These are phyloP conservation scores for Starmerella vaccinii DNA, from an alignment of 805 yeast species.

Conservation along the genomic window DNA sequence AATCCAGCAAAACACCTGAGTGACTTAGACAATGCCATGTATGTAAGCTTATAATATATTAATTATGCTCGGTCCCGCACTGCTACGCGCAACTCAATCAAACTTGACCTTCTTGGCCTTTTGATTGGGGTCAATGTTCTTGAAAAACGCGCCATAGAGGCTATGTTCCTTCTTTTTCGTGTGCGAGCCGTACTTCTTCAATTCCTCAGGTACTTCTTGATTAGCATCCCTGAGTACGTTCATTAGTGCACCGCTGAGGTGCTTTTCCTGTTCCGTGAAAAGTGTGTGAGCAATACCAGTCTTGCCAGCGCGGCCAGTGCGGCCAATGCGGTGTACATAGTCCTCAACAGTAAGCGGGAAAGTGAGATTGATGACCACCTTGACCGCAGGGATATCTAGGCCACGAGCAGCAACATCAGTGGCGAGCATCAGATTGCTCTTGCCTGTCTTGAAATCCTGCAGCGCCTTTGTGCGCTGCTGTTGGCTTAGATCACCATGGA, in stretches of 20 bases:
- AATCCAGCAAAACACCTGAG: background rate
- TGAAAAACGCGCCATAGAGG: conserved; percentile 96
- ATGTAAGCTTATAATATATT: background rate
- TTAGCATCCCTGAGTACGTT: conserved; percentile 88
- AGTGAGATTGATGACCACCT: conserved; percentile 85
- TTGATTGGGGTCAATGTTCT: conserved; percentile 76
- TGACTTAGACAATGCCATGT: background rate
- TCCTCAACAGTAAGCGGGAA: conserved; percentile 96
- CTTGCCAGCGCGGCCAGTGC: conserved; percentile 97
- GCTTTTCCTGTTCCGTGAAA: conserved; percentile 94
- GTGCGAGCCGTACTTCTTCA: conserved; percentile 92
- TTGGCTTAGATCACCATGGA: conserved; percentile 93
- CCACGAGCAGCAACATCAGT: conserved; percentile 99
- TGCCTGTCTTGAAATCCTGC: conserved; percentile 73
- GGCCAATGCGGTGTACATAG: conserved; percentile 93
- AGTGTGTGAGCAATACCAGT: conserved; percentile 90
- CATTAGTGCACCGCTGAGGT: conserved; percentile 84
- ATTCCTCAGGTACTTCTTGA: conserved; percentile 91
- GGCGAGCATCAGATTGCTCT: conserved; percentile 67
- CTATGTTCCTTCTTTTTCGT: conserved; percentile 95
- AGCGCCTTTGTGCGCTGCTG: conserved; percentile 84
- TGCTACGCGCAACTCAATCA: conserved; percentile 31
- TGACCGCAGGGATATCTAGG: conserved; percentile 93
- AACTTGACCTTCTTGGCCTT: conserved; percentile 85
- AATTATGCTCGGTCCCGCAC: no score